A percentile compares a stretch with the other conserved stretches of the same genome.
Conservation (phyloP, 1,284 basidiomycete genomes). For the Sanghuangporus sanghuang region DNA sequence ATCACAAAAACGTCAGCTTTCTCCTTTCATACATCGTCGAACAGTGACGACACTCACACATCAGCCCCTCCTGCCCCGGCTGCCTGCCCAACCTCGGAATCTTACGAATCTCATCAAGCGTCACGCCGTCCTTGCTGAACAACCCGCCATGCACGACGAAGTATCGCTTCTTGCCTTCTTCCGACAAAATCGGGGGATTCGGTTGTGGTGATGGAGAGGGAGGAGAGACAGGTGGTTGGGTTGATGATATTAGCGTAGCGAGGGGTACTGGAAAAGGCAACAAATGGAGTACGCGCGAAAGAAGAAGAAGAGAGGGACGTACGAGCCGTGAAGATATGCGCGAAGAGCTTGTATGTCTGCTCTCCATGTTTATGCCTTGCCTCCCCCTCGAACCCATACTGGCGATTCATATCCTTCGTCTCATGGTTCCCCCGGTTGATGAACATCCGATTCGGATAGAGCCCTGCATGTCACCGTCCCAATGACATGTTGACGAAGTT, state of each 20-base stretch:
- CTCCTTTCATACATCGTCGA: slow-evolving; percentile 3
- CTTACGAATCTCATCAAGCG: slow-evolving; percentile 87
- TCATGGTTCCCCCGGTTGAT: slow-evolving; percentile 98
- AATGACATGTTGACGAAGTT: neutral
- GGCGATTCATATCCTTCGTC: slow-evolving; percentile 85
- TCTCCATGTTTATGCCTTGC: slow-evolving; percentile 94
- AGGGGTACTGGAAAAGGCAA: slow-evolving; percentile 66
- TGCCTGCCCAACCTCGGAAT: slow-evolving; percentile 86
- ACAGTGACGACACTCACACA: slow-evolving; percentile 57
- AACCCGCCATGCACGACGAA: slow-evolving; percentile 97
- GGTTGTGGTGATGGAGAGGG: slow-evolving; percentile 27
- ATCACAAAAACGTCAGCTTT: slow-evolving; percentile 1
- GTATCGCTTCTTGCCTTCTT: slow-evolving; percentile 82
- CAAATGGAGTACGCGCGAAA: neutral
- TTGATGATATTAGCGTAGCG: slow-evolving; percentile 79
- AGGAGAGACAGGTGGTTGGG: slow-evolving; percentile 47
- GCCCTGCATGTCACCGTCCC: slow-evolving; percentile 44
- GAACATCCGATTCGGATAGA: slow-evolving; percentile 83
- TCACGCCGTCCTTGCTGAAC: slow-evolving; percentile 92
- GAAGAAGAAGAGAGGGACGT: slow-evolving; percentile 28
- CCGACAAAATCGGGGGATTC: slow-evolving; percentile 65
- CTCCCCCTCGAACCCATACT: slow-evolving; percentile 96
- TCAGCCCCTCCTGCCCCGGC: slow-evolving; percentile 92
- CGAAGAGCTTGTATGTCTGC: slow-evolving; percentile 88
- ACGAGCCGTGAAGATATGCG: slow-evolving; percentile 88